A percentile compares a stretch with the other conserved stretches of the same genome.
phyloP scores from a whole-genome alignment of 805 yeast species.

The Cephaloascus albidus region DNA sequence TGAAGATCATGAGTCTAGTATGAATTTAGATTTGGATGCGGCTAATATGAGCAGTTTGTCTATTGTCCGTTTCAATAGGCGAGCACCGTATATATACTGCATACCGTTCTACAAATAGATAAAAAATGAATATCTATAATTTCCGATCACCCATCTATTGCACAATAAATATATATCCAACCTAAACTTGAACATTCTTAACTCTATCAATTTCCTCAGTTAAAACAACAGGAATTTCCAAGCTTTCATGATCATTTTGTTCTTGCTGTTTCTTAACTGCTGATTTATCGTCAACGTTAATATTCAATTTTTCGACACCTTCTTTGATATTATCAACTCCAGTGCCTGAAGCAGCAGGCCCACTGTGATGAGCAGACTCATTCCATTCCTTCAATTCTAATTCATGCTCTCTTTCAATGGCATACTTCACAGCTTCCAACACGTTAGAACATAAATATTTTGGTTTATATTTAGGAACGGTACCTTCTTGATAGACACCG shows the following conservation, averaged over 20 bases:
- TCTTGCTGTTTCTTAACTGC: too few species aligned
- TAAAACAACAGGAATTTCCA: conserved; percentile 41
- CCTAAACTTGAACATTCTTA: conserved; percentile 19
- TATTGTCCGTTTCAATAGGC: too few species aligned
- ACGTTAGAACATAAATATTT: conserved; percentile 67
- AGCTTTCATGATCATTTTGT: conserved; percentile 38
- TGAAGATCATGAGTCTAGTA: too few species aligned
- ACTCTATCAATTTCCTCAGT: conserved; percentile 30
- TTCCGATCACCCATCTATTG: too few species aligned
- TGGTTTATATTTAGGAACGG: conserved; percentile 72
- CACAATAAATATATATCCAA: too few species aligned
- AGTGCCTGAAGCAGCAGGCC: conserved; percentile 1
- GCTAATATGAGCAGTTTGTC: too few species aligned
- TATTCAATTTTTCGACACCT: conserved; percentile 4
- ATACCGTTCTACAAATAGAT: too few species aligned
- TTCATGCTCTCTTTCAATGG: conserved; percentile 72
- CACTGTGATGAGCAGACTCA: conserved; percentile 19
- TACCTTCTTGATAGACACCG: conserved; percentile 78
- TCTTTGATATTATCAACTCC: conserved; percentile 9
- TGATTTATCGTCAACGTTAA: too few species aligned
- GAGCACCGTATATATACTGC: too few species aligned
- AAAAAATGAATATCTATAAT: too few species aligned
- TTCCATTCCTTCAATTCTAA: conserved; percentile 73
- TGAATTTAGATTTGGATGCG: too few species aligned
- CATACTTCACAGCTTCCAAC: conserved; percentile 74